These are phyloP conservation scores for Lactifluus piperatus DNA, from an alignment of 768 basidiomycete genomes.

Conservation along the genomic window DNA sequence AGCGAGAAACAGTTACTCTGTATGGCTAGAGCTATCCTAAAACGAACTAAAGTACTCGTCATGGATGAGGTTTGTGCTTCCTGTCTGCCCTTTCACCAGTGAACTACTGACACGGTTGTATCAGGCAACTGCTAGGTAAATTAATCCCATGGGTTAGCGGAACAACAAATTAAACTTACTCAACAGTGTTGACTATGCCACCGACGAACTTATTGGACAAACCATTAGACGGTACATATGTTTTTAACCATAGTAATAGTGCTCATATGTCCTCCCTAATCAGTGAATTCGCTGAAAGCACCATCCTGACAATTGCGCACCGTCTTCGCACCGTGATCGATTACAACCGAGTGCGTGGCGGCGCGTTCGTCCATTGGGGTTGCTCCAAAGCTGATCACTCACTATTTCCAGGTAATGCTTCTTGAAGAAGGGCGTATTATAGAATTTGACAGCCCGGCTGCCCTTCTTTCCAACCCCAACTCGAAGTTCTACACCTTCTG, in stretches of 20 bases:
- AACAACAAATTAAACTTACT: not conserved
- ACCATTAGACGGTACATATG: constrained; percentile 65
- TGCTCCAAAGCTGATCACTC: constrained; percentile 7
- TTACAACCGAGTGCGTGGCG: constrained; percentile 61
- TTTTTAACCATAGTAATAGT: not conserved
- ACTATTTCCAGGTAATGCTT: constrained; percentile 51
- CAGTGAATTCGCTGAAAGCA: constrained; percentile 73
- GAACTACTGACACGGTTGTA: not conserved
- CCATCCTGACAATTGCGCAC: constrained; percentile 79
- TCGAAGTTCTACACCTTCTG: constrained; percentile 63
- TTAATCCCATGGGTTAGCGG: not conserved
- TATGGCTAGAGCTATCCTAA: constrained; percentile 81
- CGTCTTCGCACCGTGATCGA: constrained; percentile 73
- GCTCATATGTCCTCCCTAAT: not conserved
- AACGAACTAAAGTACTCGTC: constrained; percentile 65
- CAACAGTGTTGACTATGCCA: constrained; percentile 69
- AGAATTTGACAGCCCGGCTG: constrained; percentile 63
- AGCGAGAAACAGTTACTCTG: constrained; percentile 82
- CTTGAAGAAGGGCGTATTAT: constrained; percentile 71
- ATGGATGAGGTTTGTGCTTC: constrained; percentile 63
- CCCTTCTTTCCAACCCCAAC: constrained; percentile 43
- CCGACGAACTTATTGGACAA: constrained; percentile 78
- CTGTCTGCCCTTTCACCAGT: not conserved
- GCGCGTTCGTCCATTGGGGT: not conserved
- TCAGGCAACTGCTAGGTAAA: constrained; percentile 60